Evolutionary conservation across 1,284 basidiomycete species (phyloP).

Genomic region (Pseudozyma sp.): DNA sequence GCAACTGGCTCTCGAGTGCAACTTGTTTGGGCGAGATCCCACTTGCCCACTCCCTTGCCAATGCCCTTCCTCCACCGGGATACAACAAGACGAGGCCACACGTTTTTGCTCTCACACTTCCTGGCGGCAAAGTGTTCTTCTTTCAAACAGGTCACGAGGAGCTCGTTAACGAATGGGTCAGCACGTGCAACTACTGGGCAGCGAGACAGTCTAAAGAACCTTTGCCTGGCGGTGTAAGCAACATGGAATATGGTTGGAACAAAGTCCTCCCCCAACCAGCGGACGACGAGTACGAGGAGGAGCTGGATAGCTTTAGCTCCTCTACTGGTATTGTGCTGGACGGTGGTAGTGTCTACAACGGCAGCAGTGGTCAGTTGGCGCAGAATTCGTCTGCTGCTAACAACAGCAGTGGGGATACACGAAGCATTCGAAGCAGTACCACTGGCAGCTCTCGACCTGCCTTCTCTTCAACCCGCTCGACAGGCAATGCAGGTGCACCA

Average conservation of each 20-base stretch:
- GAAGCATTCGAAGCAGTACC: conserved; percentile 46
- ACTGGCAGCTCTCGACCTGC: background rate
- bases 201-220: conserved; percentile 93
- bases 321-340: background rate
- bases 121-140: conserved; percentile 89
- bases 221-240: conserved; percentile 91
- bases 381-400: background rate
- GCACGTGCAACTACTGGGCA: conserved; percentile 98
- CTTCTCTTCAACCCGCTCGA: no score
- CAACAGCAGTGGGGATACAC: conserved; percentile 13
- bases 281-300: conserved; percentile 73
- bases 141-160: conserved; percentile 98
- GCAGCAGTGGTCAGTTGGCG: background rate
- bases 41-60: conserved; percentile 87
- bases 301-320: conserved; percentile 66
- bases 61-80: conserved; percentile 87
- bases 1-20: conserved; percentile 95
- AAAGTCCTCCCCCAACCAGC: conserved; percentile 71
- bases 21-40: conserved; percentile 81
- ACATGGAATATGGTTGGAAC: conserved; percentile 99
- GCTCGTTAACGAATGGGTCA: conserved; percentile 96
- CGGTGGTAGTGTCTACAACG: background rate
- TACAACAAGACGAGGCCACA: conserved; percentile 89
- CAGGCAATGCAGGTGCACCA: background rate
- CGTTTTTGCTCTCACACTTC: conserved; percentile 92